Percentiles rank a stretch among this genome's conserved stretches.
Evolutionary conservation across 306 rosid genomes (phyloP).

Genomic region (Mimosa pudica): DNA sequence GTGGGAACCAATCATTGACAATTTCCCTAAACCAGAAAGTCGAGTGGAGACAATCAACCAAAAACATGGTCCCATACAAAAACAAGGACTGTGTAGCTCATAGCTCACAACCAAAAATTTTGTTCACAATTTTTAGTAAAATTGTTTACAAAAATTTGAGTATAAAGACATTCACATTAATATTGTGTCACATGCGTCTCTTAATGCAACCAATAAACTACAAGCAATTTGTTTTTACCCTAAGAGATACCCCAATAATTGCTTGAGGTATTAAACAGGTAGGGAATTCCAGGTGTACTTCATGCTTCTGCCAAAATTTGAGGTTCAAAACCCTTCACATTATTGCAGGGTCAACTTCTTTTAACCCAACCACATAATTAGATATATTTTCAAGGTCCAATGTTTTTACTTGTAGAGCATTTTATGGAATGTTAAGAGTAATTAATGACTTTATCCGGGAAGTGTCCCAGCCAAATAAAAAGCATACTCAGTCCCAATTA

Average conservation of each 20-base stretch:
- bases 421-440: neutral
- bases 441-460: neutral
- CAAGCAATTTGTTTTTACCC: neutral
- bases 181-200: neutral
- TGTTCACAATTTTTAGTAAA: too few relatives aligned
- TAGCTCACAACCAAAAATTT: neutral
- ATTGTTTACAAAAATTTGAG: neutral
- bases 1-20: neutral
- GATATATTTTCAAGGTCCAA: neutral
- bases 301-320: neutral
- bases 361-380: neutral
- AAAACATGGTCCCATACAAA: conserved; percentile 4
- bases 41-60: conserved; percentile 3
- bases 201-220: conserved; percentile 8
- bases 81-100: neutral
- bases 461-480: neutral
- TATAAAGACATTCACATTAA: neutral
- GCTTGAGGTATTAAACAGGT: neutral
- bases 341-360: neutral
- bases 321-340: conserved; percentile 15
- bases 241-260: neutral
- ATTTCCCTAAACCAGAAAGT: neutral
- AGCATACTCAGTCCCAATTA: neutral
- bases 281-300: neutral
- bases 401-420: neutral